Evolutionary conservation across 2,329 filamentous ascomycete genomes (phyloP).

Genomic region (Harringtonia aguacate): DNA sequence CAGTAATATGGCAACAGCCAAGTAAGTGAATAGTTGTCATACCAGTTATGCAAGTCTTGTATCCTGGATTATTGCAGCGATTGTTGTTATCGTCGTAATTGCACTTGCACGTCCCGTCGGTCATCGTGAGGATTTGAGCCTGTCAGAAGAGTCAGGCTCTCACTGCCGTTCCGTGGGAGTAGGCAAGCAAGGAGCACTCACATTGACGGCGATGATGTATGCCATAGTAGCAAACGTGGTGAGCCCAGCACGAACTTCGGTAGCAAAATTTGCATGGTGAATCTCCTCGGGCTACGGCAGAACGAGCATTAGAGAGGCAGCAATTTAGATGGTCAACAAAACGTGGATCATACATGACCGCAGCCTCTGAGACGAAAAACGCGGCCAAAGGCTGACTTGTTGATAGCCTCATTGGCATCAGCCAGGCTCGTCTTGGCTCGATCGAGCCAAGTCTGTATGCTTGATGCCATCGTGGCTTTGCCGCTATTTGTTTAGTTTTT

Average conservation of each 20-base stretch:
- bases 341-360: slow-evolving; percentile 47
- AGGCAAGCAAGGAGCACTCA: slow-evolving; percentile 19
- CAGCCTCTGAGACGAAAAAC: slow-evolving; percentile 57
- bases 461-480: background rate
- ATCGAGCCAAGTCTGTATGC: slow-evolving; percentile 31
- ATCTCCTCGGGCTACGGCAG: slow-evolving; percentile 44
- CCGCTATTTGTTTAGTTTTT: background rate
- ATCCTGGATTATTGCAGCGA: slow-evolving; percentile 20
- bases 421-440: slow-evolving; percentile 47
- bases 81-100: background rate
- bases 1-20: background rate
- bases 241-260: slow-evolving; percentile 67
- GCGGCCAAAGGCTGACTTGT: slow-evolving; percentile 38
- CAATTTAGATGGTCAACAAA: background rate
- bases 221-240: slow-evolving; percentile 77
- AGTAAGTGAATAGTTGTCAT: background rate
- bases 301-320: background rate
- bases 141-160: slow-evolving; percentile 24
- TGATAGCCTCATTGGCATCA: slow-evolving; percentile 22
- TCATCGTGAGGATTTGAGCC: slow-evolving; percentile 61
- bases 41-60: background rate
- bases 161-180: background rate
- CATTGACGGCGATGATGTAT: slow-evolving; percentile 71
- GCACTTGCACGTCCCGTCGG: slow-evolving; percentile 68
- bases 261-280: slow-evolving; percentile 59